Conservation (phyloP, 2,329 filamentous ascomycete genomes). For the Aspergillus sp. region DNA sequence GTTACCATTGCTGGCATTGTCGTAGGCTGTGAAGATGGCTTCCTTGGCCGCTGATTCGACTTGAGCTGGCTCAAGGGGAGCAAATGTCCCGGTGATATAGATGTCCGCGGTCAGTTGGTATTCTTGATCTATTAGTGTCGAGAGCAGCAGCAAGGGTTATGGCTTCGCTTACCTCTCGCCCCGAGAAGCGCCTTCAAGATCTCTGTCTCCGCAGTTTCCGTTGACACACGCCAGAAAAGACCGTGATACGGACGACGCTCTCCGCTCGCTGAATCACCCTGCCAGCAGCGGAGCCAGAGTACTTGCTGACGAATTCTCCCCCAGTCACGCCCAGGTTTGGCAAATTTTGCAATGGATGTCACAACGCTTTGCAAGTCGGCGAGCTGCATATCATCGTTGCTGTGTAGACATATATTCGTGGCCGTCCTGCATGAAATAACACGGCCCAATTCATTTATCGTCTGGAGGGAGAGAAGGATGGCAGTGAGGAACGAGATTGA, state of each 20-base stretch:
- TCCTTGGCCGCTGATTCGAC: slow-evolving; percentile 46
- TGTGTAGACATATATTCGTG: slow-evolving; percentile 45
- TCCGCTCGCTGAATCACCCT: slow-evolving; percentile 21
- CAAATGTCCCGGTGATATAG: slow-evolving; percentile 24
- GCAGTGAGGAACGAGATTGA: slow-evolving; percentile 34
- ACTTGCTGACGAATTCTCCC: slow-evolving; percentile 40
- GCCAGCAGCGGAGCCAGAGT: slow-evolving; percentile 55
- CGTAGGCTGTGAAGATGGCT: slow-evolving; percentile 48
- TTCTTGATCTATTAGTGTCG: slow-evolving; percentile 22
- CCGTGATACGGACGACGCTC: slow-evolving; percentile 30
- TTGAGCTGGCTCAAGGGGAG: slow-evolving; percentile 33
- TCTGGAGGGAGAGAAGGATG: slow-evolving; percentile 31
- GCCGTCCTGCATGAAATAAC: slow-evolving; percentile 26
- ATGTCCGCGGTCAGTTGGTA: slow-evolving; percentile 34
- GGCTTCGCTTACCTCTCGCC: slow-evolving; percentile 28
- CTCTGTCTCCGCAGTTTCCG: slow-evolving; percentile 45
- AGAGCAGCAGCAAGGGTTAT: not conserved
- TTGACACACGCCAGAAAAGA: slow-evolving; percentile 41
- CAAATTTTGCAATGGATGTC: slow-evolving; percentile 35
- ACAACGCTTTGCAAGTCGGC: slow-evolving; percentile 46
- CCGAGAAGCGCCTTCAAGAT: slow-evolving; percentile 48
- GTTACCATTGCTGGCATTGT: slow-evolving; percentile 59
- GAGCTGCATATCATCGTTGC: slow-evolving; percentile 44
- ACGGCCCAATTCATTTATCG: slow-evolving; percentile 32
- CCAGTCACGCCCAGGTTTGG: slow-evolving; percentile 42